Conservation (phyloP, 2,329 filamentous ascomycete species). For the Eutypella sp. region DNA sequence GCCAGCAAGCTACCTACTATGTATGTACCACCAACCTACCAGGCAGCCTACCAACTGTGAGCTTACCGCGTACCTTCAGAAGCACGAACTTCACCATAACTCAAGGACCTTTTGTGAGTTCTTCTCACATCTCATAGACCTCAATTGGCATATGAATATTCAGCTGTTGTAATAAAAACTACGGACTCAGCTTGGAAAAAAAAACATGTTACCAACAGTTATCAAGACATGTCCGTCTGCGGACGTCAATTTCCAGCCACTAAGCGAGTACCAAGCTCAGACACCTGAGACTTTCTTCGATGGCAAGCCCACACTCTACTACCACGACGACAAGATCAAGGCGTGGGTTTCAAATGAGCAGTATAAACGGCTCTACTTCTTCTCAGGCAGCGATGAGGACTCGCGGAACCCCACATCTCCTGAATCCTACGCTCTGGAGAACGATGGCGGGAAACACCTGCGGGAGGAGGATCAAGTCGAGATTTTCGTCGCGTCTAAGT, state of each 20-base stretch:
- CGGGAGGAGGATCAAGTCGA: conserved; percentile 44
- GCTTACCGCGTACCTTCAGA: no score
- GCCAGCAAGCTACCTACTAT: no score
- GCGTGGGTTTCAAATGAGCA: conserved; percentile 54
- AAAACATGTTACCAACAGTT: conserved; percentile 44
- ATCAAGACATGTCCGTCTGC: conserved; percentile 52
- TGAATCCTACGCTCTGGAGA: conserved; percentile 28
- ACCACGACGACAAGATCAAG: conserved; percentile 51
- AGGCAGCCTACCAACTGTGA: no score
- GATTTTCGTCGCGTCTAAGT: conserved; percentile 57
- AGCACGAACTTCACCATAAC: neutral
- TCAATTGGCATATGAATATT: neutral
- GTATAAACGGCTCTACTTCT: conserved; percentile 50
- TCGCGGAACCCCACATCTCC: conserved; percentile 27
- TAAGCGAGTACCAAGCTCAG: conserved; percentile 65
- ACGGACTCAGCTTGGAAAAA: neutral
- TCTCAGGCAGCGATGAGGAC: conserved; percentile 33
- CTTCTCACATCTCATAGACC: no score
- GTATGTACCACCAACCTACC: no score
- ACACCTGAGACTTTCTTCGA: conserved; percentile 70
- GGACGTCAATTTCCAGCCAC: conserved; percentile 53
- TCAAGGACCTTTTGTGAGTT: neutral
- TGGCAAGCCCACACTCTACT: conserved; percentile 67
- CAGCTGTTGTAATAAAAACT: neutral
- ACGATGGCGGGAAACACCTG: conserved; percentile 21